Evolutionary conservation across 2,329 filamentous ascomycete genomes (phyloP), one percentile per base, ranked within the genome.

Genomic region (Alternaria sp.): DNA sequence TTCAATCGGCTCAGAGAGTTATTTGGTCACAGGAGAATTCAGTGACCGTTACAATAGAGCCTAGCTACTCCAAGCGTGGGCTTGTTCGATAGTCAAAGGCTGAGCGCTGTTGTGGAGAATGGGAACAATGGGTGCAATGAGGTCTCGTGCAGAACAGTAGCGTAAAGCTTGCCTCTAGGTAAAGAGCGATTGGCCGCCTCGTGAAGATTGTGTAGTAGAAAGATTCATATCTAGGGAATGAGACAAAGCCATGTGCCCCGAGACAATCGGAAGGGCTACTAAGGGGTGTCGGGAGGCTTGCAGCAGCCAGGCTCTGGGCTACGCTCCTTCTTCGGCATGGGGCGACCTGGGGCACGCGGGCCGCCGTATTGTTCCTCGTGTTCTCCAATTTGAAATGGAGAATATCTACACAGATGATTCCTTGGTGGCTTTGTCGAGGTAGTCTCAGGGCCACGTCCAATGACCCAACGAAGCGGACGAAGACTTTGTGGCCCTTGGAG

Each of bases 271-370:
- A 50, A 50, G 33, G 36, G 45, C n/a, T 36, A 58, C 45, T 39
- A 58, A 55, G 51, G 45, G 45, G 31, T 48, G 17, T 21, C 31
- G 39, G 51, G 33, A 58, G 51, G 56, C 44, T 55, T 58, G 51
- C 39, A 21, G 37, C 31, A 37, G 39, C 36, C 26, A 29, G 17
- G 23, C 51, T 24, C 23, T 34, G 29, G 29, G n/a, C 24, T 39
- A 21, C 37, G 17, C 36, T 17, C n/a, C 26, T 37, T 42, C 26
- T 37, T 42, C 11, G 14, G 11, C 11, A 33, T 46, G 29, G 29
- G 36, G 23, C 34, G 33, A 23, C 44, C 26, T 21, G 10, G 14
- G 31, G 17, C 39, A 24, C 36, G n/a, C 26, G 49, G 36, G 49
- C 33, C 29, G 28, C 14, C n/a, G 28, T 31, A 29, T 11, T 31